Evolutionary conservation across 192 early-diverging fungal species (phyloP), one percentile per base, ranked within the genome.

Genomic region (Chytriomyces sp.): DNA sequence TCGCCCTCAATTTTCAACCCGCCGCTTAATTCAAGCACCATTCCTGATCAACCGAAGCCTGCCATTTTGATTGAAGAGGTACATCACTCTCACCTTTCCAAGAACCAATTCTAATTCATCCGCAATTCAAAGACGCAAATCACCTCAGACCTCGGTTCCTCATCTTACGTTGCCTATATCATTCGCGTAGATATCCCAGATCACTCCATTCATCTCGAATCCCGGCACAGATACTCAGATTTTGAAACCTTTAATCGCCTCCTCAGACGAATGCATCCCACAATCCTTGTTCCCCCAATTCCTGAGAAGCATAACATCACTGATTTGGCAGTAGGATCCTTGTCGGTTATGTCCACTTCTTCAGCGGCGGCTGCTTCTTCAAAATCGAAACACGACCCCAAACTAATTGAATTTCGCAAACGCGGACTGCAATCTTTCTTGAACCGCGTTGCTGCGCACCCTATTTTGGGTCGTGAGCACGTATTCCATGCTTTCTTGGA

Each of bases 301-400:
- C 97, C 97, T 20, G 96, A 97, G 73, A 99, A 99, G 84, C 97
- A 99, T 85, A 91, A 94, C 23, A 79, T 99, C 82, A 80, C 80
- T 26, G 81, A 78, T 45, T 81, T 82, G 24, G 76, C 45, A n/a
- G 13, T 26, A 64, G 35, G 20, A 16, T 64, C 63, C 35, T 26
- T 64, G 16, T 11, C 63, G 11, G 63, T 13, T 20, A 57, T 57
- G 53, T 13, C 16, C 53, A 20, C 16, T 57, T 13, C 16, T n/a
- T 57, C 53, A n/a, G 87, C 53, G 16, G 35, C 35, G 35, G 35
- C 91, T 13, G 85, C 94, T 64, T 95, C 94, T 79, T 91, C 88
- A 74, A 92, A 95, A 72, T 93, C 94, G 53, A 95, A 97, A 81
- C 93, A 98, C 81, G 96, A 99, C 83, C 88, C 92, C 45, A 84